These are phyloP conservation scores for Aristolochia californica DNA, from an alignment of 164 flowering plant genomes.

Conservation along the genomic window DNA sequence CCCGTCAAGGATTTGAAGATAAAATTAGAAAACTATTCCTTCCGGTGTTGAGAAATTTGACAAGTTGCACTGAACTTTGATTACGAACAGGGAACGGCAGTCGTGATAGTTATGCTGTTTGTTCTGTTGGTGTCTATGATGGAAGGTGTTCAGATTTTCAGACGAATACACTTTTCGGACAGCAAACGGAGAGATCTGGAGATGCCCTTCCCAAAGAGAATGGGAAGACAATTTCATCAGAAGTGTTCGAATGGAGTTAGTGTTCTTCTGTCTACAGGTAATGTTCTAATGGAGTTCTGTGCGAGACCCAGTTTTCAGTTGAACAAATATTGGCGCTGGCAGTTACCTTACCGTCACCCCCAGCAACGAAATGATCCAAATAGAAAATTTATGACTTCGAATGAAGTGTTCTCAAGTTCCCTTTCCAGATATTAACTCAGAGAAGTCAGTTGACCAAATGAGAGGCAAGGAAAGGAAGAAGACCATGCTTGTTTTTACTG, in stretches of 20 bases:
- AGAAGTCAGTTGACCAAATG: no score
- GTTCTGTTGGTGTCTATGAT: conserved; percentile 84
- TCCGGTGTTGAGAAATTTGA: neutral
- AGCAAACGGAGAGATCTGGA: conserved; percentile 40
- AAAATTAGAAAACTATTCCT: no score
- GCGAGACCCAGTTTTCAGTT: neutral
- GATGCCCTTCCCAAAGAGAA: conserved; percentile 28
- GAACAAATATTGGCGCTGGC: neutral
- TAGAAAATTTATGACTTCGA: neutral
- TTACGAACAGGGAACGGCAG: conserved; percentile 67
- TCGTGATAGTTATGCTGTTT: conserved; percentile 76
- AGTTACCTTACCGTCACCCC: no score
- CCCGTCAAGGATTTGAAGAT: no score
- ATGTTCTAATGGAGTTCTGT: neutral
- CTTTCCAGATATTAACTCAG: neutral
- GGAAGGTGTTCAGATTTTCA: conserved; percentile 90
- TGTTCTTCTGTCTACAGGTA: conserved; percentile 14
- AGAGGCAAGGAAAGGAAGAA: no score
- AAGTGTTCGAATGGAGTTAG: conserved; percentile 28
- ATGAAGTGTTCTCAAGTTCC: neutral
- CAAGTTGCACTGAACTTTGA: neutral
- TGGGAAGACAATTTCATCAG: conserved; percentile 24
- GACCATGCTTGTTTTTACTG: no score
- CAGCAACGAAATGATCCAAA: neutral
- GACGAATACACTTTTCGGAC: conserved; percentile 34